Evolutionary conservation across 805 yeast genomes (phyloP), one percentile per base, ranked within the genome.

Genomic region (Myxozyma vanderwaltii): DNA sequence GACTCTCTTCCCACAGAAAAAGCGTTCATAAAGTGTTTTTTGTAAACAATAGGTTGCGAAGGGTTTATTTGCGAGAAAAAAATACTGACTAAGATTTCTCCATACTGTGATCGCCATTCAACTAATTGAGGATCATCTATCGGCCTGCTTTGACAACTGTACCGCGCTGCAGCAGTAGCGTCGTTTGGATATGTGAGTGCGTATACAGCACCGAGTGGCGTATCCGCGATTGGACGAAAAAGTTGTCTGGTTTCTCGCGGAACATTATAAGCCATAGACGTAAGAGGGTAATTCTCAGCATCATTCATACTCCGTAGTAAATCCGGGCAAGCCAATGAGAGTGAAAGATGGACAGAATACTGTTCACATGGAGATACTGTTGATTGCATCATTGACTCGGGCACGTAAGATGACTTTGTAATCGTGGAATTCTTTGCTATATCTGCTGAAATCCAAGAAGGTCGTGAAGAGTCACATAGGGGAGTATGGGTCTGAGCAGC

Each of bases 51-150:
- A 5, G 66, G 66, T 40, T 53, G 54, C n/a, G 29, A 6, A 4
- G 58, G 45, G 31, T 58, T 58, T n/a, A 62, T 44, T 17, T 40
- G 24, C 1, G 36, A 17, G 35, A 63, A 63, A 36, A 47, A 63
- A 6, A 55, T n/a, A 13, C 44, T 40, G 12, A 57, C n/a, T 13
- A 63, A 43, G 13, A 17, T n/a, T 1, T 38, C 51, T 4, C 55
- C 63, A 23, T 57, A 57, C 36, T 31, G 49, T n/a, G 36, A 36
- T 5, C 57, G 44, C 65, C 65, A 61, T 10, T 59, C 53, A 12
- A 23, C 13, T 10, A 53, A 24, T 27, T 38, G 27, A 13, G n/a
- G 44, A 31, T 54, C 47, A 2, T 51, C 61, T 10, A 29, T 48
- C 5, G 52, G 54, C 8, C 45, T 21, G 4, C 29, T 13, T 4